Evolutionary conservation across 1,139 yeast species (phyloP).

Genomic region (Candida pseudocylindracea): DNA sequence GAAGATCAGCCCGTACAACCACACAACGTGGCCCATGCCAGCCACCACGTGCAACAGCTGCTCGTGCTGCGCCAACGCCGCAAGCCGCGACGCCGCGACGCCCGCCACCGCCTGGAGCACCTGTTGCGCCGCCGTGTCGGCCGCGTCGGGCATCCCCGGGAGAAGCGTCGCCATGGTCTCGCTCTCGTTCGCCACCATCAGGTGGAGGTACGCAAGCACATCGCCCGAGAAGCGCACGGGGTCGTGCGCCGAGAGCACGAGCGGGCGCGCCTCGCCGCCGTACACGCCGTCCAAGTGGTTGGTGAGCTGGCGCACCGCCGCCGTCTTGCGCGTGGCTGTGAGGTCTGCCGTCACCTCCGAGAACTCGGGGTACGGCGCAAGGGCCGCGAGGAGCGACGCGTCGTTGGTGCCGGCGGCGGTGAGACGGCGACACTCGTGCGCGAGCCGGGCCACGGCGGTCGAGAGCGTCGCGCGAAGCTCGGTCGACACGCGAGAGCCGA

Average conservation of each 20-base stretch:
- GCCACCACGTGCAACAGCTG: constrained; percentile 8
- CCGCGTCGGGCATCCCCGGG: not conserved
- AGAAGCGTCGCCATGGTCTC: constrained; percentile 39
- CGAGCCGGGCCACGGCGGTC: too few species aligned
- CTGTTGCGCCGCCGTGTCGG: not conserved
- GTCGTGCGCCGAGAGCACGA: constrained; percentile 54
- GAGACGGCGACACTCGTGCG: too few species aligned
- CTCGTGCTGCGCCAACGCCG: not conserved
- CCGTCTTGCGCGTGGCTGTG: too few species aligned
- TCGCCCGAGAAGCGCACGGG: constrained; percentile 73
- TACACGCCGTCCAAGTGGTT: constrained; percentile 1
- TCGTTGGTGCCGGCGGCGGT: too few species aligned
- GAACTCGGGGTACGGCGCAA: too few species aligned
- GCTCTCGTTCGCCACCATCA: constrained; percentile 72
- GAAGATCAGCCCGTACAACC: constrained; percentile 51
- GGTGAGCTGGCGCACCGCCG: constrained; percentile 1
- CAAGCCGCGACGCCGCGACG: constrained; percentile 6
- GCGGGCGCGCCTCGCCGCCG: constrained; percentile 16
- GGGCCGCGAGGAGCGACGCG: too few species aligned
- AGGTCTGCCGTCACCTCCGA: too few species aligned
- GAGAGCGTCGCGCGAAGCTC: too few species aligned
- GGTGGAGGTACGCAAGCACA: constrained; percentile 71
- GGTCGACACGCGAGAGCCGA: constrained; percentile 17
- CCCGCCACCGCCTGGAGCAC: constrained; percentile 12
- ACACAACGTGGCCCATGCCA: constrained; percentile 36